Conservation (phyloP, 768 basidiomycete genomes). For the Mrakia frigida region DNA sequence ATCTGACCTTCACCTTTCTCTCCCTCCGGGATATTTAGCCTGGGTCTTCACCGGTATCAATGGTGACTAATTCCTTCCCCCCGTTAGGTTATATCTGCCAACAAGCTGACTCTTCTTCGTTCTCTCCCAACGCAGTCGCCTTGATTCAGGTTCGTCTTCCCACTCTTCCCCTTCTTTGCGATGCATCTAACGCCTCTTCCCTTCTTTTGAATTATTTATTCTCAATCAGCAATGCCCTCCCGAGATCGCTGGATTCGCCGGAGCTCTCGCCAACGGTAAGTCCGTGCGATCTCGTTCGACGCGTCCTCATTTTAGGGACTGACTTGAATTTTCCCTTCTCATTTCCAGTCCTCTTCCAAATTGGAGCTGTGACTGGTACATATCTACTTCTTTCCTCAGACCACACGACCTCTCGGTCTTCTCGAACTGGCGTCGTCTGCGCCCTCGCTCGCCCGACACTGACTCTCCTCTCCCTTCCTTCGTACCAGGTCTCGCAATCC, state of each 20-base stretch:
- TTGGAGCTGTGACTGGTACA: not conserved
- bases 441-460: no score
- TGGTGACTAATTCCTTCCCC: not conserved
- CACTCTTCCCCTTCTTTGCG: not conserved
- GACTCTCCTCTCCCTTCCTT: not conserved
- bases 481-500: slow-evolving; percentile 35
- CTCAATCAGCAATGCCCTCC: slow-evolving; percentile 1
- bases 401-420: not conserved
- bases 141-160: not conserved
- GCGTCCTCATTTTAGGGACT: not conserved
- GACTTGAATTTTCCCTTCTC: not conserved
- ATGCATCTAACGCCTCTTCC: not conserved
- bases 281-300: no score
- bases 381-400: no score
- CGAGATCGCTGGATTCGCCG: slow-evolving; percentile 36
- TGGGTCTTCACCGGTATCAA: not conserved
- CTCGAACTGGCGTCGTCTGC: no score
- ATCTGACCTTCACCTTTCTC: not conserved
- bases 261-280: slow-evolving; percentile 40
- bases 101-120: not conserved
- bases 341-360: not conserved
- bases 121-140: not conserved
- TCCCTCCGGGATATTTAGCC: no score
- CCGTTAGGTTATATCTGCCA: not conserved
- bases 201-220: not conserved